These are phyloP conservation scores for Arxiozyma bovina DNA, from an alignment of 1,139 yeast genomes.

Conservation along the genomic window DNA sequence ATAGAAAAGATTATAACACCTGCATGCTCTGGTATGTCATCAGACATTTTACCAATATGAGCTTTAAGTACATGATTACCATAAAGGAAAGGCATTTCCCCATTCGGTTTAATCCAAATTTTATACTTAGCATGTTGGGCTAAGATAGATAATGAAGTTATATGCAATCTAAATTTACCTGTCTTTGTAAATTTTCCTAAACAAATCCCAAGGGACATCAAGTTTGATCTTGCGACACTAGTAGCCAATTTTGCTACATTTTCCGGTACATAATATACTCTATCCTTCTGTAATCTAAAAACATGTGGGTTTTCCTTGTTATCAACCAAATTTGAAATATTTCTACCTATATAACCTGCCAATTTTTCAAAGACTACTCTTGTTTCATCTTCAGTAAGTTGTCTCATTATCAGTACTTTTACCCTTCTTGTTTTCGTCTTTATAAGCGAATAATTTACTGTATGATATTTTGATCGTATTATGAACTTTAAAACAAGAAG, in stretches of 20 bases:
- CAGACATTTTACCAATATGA: conserved; percentile 92
- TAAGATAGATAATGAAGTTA: conserved; percentile 77
- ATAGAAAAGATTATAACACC: conserved; percentile 87
- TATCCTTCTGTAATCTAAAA: conserved; percentile 88
- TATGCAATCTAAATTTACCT: conserved; percentile 89
- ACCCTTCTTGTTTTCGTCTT: neutral
- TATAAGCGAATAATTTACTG: neutral
- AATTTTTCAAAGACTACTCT: conserved; percentile 91
- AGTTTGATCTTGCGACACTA: conserved; percentile 74
- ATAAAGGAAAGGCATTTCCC: conserved; percentile 96
- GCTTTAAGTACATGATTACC: conserved; percentile 97
- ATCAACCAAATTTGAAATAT: conserved; percentile 79
- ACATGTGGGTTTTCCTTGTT: conserved; percentile 88
- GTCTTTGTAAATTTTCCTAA: conserved; percentile 96
- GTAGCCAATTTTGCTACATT: conserved; percentile 81
- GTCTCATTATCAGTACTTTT: conserved; percentile 53
- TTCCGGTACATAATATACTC: conserved; percentile 89
- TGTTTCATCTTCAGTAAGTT: conserved; percentile 94
- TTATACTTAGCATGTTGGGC: conserved; percentile 88
- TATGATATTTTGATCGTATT: neutral
- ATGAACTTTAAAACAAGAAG: too few species aligned
- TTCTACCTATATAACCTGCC: conserved; percentile 92
- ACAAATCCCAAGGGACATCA: conserved; percentile 90
- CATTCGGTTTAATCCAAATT: conserved; percentile 92
- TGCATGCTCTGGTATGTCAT: conserved; percentile 96